Evolutionary conservation across 2,329 filamentous ascomycete genomes (phyloP).

Genomic region (Aspergillus fructus): DNA sequence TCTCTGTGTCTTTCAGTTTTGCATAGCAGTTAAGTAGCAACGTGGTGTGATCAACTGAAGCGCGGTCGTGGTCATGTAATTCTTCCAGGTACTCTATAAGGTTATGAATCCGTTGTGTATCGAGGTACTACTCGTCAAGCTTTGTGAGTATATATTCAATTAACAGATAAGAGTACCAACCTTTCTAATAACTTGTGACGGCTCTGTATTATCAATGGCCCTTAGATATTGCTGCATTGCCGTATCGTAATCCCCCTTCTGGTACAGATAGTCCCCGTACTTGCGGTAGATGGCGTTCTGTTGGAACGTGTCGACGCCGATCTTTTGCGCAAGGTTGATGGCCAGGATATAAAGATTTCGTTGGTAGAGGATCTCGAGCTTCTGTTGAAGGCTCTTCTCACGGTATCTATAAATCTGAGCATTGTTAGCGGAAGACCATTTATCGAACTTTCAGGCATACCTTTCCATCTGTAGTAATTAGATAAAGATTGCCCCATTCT

Average conservation of each 20-base stretch:
- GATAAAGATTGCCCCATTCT: conserved; percentile 88
- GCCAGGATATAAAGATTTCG: conserved; percentile 89
- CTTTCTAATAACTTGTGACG: conserved; percentile 93
- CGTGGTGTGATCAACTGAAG: conserved; percentile 93
- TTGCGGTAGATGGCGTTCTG: conserved; percentile 90
- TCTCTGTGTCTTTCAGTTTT: conserved; percentile 94
- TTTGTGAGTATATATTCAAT: conserved; percentile 16
- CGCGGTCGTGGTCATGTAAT: conserved; percentile 88
- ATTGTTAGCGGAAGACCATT: conserved; percentile 22
- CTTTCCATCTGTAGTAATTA: conserved; percentile 91
- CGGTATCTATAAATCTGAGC: conserved; percentile 78
- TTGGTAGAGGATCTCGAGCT: conserved; percentile 90
- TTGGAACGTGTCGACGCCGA: conserved; percentile 73
- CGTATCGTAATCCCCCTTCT: conserved; percentile 92
- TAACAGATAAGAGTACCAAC: conserved; percentile 40
- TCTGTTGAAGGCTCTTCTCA: conserved; percentile 86
- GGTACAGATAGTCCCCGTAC: conserved; percentile 92
- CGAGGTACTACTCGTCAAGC: conserved; percentile 65
- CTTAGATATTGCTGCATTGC: conserved; percentile 99
- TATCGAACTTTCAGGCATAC: conserved; percentile 46
- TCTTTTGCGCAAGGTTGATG: conserved; percentile 88
- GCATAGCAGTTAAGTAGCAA: conserved; percentile 95
- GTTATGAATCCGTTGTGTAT: conserved; percentile 96
- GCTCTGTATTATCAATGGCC: conserved; percentile 93
- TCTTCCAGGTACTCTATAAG: conserved; percentile 96